Conservation (phyloP, 2,329 filamentous ascomycete genomes). For the Diaporthe aspalathi region DNA sequence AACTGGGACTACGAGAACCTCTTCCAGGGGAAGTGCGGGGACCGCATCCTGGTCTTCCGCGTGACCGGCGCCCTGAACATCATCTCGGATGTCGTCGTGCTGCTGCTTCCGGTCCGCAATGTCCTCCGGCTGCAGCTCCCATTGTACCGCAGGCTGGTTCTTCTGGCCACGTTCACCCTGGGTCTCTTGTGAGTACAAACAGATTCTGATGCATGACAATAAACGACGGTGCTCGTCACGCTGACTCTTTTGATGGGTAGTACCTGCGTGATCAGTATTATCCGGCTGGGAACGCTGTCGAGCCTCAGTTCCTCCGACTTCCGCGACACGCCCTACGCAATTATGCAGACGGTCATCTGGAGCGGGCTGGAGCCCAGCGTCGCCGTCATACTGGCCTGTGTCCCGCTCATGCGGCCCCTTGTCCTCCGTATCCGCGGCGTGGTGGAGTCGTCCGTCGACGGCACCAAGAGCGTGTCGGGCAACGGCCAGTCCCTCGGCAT, state of each 20-base stretch:
- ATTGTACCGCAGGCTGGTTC: conserved; percentile 12
- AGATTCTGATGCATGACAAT: fast-evolving
- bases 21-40: not conserved
- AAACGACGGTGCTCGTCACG: not conserved
- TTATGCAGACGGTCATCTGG: conserved; percentile 28
- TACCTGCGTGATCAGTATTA: conserved; percentile 21
- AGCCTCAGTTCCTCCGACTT: not conserved
- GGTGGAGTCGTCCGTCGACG: not conserved
- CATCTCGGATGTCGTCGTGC: conserved; percentile 16
- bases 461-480: not conserved
- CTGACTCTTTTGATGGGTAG: not conserved
- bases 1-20: conserved; percentile 17
- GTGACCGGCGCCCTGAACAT: conserved; percentile 20
- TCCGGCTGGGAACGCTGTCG: not conserved
- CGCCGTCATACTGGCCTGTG: conserved; percentile 7
- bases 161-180: conserved; percentile 20
- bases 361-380: conserved; percentile 23
- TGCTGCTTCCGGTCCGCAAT: conserved; percentile 8
- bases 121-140: conserved; percentile 26
- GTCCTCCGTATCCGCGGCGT: conserved; percentile 6
- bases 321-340: conserved; percentile 24
- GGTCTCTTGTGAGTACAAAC: conserved; percentile 21
- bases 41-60: conserved; percentile 10
- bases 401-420: conserved; percentile 10
- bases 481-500: conserved; percentile 2